Evolutionary conservation across 106 monocot genomes (phyloP).

Genomic region (Dioscorea alata): DNA sequence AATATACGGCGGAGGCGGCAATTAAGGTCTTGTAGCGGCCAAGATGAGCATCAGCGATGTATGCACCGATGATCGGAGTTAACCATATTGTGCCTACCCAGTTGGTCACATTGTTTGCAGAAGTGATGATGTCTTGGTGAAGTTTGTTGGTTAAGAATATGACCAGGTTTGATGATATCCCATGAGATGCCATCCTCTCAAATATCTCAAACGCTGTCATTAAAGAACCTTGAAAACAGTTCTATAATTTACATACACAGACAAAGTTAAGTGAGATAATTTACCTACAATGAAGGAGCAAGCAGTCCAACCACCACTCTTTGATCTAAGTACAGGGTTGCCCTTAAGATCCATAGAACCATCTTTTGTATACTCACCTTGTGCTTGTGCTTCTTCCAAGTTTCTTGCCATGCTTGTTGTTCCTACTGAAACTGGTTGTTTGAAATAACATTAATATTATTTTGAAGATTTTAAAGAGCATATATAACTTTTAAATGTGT

Average conservation of each 20-base stretch:
- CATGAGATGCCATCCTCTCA: constrained; percentile 90
- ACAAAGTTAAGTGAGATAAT: too few species aligned
- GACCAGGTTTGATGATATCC: constrained; percentile 79
- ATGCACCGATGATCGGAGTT: constrained; percentile 75
- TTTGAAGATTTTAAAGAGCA: too few species aligned
- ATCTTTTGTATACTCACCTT: constrained; percentile 49
- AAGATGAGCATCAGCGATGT: constrained; percentile 80
- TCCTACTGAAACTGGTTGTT: too few species aligned
- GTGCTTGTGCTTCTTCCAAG: too few species aligned
- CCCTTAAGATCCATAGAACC: constrained; percentile 76
- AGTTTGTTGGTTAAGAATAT: constrained; percentile 70
- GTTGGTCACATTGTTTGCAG: constrained; percentile 88
- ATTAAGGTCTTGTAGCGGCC: constrained; percentile 86
- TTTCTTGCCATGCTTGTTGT: too few species aligned
- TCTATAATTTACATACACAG: too few species aligned
- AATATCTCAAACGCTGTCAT: constrained; percentile 74
- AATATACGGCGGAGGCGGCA: constrained; percentile 54
- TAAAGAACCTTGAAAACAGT: not conserved
- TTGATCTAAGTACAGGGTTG: constrained; percentile 55
- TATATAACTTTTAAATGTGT: too few species aligned
- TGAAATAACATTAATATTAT: too few species aligned
- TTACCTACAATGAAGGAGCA: constrained; percentile 16
- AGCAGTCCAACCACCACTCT: constrained; percentile 75
- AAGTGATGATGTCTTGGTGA: constrained; percentile 65
- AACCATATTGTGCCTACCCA: constrained; percentile 85